Conservation (phyloP, 2,329 filamentous ascomycete species). For the Colletotrichum coccodes region DNA sequence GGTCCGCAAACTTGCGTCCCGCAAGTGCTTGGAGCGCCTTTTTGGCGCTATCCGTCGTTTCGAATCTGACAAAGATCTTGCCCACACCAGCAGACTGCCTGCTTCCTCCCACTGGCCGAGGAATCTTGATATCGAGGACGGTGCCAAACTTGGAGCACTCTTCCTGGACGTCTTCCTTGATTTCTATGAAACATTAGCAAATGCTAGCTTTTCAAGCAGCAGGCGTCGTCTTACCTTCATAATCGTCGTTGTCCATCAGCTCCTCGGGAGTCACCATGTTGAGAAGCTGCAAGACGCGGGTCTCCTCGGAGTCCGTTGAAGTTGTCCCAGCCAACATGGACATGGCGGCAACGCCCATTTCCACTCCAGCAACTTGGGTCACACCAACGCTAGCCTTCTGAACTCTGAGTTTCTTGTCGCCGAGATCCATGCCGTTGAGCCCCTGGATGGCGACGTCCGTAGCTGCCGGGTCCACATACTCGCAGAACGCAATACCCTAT, state of each 20-base stretch:
- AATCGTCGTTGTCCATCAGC: slow-evolving; percentile 92
- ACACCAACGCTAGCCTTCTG: slow-evolving; percentile 90
- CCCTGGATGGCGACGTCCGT: slow-evolving; percentile 91
- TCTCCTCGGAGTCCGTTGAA: slow-evolving; percentile 80
- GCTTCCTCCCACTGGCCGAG: slow-evolving; percentile 83
- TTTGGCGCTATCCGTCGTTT: slow-evolving; percentile 78
- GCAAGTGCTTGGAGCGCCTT: slow-evolving; percentile 91
- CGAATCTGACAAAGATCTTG: slow-evolving; percentile 98
- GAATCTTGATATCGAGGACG: slow-evolving; percentile 91
- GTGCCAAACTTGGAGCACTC: slow-evolving; percentile 93
- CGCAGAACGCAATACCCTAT: slow-evolving; percentile 95
- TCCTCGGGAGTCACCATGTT: slow-evolving; percentile 99
- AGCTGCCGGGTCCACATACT: slow-evolving; percentile 81
- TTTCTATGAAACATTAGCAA: slow-evolving; percentile 70
- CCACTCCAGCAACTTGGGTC: slow-evolving; percentile 90
- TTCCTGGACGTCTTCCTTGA: slow-evolving; percentile 91
- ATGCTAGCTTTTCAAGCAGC: no score
- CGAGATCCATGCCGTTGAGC: slow-evolving; percentile 92
- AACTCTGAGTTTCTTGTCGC: slow-evolving; percentile 86
- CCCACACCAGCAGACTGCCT: slow-evolving; percentile 90
- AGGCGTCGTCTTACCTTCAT: slow-evolving; percentile 76
- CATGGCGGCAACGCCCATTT: slow-evolving; percentile 98
- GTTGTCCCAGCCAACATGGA: slow-evolving; percentile 95
- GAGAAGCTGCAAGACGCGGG: slow-evolving; percentile 88
- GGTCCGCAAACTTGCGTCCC: slow-evolving; percentile 93